Percentiles rank a stretch among this genome's conserved stretches.
Evolutionary conservation across 202 grass and related monocot species (phyloP).

Genomic region (Cymbopogon flexuosus): DNA sequence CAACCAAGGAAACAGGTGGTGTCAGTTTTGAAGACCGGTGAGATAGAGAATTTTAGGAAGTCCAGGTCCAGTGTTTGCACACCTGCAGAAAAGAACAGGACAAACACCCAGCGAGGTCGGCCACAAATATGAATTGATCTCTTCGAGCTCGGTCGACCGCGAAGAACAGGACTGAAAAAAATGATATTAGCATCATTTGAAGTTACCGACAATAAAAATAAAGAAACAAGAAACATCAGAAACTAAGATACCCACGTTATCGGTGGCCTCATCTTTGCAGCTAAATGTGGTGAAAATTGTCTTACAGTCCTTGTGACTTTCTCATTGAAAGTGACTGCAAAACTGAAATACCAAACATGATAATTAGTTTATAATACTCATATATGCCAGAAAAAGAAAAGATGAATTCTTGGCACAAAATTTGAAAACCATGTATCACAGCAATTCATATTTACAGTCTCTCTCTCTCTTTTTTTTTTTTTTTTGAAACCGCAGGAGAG

Average conservation of each 20-base stretch:
- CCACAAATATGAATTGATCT: constrained; percentile 94
- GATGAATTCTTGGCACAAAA: background rate
- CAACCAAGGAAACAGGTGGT: constrained; percentile 19
- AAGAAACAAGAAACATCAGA: constrained; percentile 2
- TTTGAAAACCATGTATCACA: background rate
- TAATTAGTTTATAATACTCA: constrained; percentile 13
- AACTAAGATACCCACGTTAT: constrained; percentile 47
- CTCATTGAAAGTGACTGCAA: constrained; percentile 90
- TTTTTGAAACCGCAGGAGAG: too few relatives aligned
- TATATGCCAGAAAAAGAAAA: background rate
- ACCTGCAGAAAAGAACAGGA: constrained; percentile 80
- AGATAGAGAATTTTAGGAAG: background rate
- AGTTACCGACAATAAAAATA: background rate
- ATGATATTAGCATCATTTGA: constrained; percentile 4
- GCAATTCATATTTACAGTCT: too few relatives aligned
- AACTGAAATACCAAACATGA: constrained; percentile 46
- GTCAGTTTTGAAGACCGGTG: background rate
- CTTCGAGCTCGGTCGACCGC: constrained; percentile 68
- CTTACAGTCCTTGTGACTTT: constrained; percentile 72
- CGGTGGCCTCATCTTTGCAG: constrained; percentile 89
- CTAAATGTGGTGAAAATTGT: constrained; percentile 87
- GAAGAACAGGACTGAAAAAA: constrained; percentile 75
- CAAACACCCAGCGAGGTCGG: constrained; percentile 77
- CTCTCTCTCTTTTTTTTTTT: too few relatives aligned
- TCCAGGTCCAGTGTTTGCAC: background rate